These are phyloP conservation scores for Tylopilus cervinicoccineus DNA, from an alignment of 768 basidiomycete genomes.

Conservation along the genomic window DNA sequence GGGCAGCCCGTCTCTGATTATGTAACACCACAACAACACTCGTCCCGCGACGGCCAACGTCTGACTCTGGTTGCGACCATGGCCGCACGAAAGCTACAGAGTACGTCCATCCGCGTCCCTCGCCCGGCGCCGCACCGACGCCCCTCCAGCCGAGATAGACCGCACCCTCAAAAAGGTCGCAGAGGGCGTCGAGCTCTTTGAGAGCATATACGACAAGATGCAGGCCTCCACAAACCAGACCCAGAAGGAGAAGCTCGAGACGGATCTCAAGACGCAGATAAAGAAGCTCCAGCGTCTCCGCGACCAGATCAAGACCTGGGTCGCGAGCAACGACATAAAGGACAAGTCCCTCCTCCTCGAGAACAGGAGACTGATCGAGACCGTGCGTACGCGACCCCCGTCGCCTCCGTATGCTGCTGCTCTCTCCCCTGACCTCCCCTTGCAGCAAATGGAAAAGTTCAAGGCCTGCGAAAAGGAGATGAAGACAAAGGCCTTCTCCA, in stretches of 20 bases:
- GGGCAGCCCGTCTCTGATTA: conserved; percentile 14
- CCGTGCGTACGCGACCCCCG: conserved; percentile 51
- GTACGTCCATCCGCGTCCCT: conserved; percentile 36
- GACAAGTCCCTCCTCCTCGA: conserved; percentile 93
- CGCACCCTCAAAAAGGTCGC: conserved; percentile 95
- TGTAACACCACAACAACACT: conserved; percentile 13
- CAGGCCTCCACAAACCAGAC: conserved; percentile 92
- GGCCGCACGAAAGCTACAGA: conserved; percentile 90
- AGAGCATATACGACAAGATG: conserved; percentile 98
- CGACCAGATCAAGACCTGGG: conserved; percentile 94
- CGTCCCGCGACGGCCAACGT: not conserved
- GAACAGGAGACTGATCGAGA: conserved; percentile 94
- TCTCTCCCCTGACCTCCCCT: conserved; percentile 2
- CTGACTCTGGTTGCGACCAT: conserved; percentile 38
- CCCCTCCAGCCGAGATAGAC: conserved; percentile 90
- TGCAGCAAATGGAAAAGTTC: conserved; percentile 99
- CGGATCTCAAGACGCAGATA: conserved; percentile 95
- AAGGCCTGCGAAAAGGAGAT: conserved; percentile 99
- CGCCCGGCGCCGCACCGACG: not conserved
- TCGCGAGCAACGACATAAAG: conserved; percentile 97
- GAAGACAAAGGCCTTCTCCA: conserved; percentile 99
- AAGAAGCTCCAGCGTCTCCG: conserved; percentile 86
- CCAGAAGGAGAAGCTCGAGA: conserved; percentile 98
- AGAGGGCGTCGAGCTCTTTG: conserved; percentile 93
- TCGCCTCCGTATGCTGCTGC: conserved; percentile 11